These are phyloP conservation scores for Trametes sanguinea DNA, from an alignment of 768 basidiomycete genomes.

Conservation along the genomic window DNA sequence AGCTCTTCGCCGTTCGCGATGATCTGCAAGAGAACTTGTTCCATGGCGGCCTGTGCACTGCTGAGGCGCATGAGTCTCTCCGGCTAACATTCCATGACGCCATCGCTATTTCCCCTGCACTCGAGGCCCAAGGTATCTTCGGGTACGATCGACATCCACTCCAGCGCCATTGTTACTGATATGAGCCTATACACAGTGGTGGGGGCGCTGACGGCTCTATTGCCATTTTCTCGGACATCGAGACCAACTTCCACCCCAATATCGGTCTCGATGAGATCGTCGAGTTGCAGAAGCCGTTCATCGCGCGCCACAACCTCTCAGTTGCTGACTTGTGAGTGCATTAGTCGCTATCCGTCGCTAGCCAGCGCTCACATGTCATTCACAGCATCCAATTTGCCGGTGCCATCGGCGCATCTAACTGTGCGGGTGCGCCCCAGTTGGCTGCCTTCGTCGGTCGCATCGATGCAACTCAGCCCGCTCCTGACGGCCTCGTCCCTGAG, in stretches of 20 bases:
- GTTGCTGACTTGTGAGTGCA: conserved; percentile 12
- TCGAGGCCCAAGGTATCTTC: conserved; percentile 9
- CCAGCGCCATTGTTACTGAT: not conserved
- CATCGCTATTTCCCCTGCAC: conserved; percentile 18
- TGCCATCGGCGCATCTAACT: conserved; percentile 16
- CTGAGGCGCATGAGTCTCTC: conserved; percentile 34
- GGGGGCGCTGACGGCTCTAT: conserved; percentile 48
- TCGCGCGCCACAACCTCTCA: conserved; percentile 15
- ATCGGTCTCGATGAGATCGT: conserved; percentile 27
- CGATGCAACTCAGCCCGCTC: conserved; percentile 11
- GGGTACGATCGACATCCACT: not conserved
- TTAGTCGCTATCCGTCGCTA: too few relatives aligned
- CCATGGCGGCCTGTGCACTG: conserved; percentile 33
- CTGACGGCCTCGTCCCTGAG: conserved; percentile 16
- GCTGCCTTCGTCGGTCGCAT: conserved; percentile 10
- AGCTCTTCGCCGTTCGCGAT: conserved; percentile 34
- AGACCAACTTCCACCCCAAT: conserved; percentile 46
- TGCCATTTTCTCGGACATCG: conserved; percentile 44
- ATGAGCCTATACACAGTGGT: conserved; percentile 15
- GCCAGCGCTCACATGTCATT: not conserved
- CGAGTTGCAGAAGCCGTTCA: conserved; percentile 10
- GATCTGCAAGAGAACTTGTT: conserved; percentile 33
- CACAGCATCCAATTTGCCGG: conserved; percentile 18
- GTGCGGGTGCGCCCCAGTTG: conserved; percentile 17
- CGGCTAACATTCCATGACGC: conserved; percentile 33